A percentile compares a stretch with the other conserved stretches of the same genome.
phyloP scores from a whole-genome alignment of 2,329 filamentous ascomycete genomes.

The Colletotrichum phormii region DNA sequence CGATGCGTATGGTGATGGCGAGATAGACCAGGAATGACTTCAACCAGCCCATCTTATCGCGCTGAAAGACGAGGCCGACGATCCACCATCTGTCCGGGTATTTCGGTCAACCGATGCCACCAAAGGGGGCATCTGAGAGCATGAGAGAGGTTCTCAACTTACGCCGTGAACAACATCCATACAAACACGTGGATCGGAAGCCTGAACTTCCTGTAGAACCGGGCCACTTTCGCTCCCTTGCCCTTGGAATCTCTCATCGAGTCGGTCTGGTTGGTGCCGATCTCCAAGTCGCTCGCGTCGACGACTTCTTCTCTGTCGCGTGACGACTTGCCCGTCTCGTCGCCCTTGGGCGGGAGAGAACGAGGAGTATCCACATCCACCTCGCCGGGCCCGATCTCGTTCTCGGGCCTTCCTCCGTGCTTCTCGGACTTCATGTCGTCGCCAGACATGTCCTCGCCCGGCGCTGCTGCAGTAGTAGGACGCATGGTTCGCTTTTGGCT shows the following conservation, averaged over 20 bases:
- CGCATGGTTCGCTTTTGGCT: slow-evolving; percentile 7
- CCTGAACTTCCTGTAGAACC: slow-evolving; percentile 18
- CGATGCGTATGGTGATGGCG: slow-evolving; percentile 69
- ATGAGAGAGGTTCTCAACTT: slow-evolving; percentile 12
- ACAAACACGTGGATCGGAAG: slow-evolving; percentile 21
- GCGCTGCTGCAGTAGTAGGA: slow-evolving; percentile 6
- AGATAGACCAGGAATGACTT: slow-evolving; percentile 76
- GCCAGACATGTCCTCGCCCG: slow-evolving; percentile 4
- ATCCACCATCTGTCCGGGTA: slow-evolving; percentile 25
- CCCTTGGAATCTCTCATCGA: slow-evolving; percentile 2
- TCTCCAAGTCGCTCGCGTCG: slow-evolving; percentile 25
- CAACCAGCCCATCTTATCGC: slow-evolving; percentile 61
- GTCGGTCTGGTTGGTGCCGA: slow-evolving; percentile 3
- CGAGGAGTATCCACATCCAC: not conserved
- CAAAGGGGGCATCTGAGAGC: not conserved
- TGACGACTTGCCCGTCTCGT: not conserved
- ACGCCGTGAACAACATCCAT: slow-evolving; percentile 31
- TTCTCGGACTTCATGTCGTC: not conserved
- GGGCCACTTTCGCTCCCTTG: not conserved
- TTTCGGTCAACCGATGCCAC: not conserved
- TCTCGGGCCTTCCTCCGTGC: not conserved
- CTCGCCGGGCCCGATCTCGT: slow-evolving; percentile 1
- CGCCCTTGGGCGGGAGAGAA: not conserved
- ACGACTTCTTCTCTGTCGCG: not conserved
- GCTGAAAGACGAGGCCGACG: slow-evolving; percentile 32